Percentiles rank a stretch among this genome's conserved stretches.
Evolutionary conservation across 768 basidiomycete species (phyloP).

Genomic region (Porpolomopsis calyptriformis): DNA sequence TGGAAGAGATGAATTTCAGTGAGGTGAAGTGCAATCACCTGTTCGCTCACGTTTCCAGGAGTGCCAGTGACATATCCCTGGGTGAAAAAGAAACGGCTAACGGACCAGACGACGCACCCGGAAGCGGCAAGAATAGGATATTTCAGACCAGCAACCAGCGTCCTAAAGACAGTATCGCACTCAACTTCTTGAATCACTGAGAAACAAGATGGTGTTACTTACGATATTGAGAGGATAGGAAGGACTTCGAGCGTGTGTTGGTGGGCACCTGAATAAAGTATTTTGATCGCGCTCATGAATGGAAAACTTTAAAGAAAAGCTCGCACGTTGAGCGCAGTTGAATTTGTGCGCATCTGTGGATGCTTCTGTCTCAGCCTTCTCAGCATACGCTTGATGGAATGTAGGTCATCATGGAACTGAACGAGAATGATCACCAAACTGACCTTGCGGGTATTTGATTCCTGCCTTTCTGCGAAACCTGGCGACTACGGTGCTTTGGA

Average conservation of each 20-base stretch:
- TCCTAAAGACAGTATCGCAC: conserved; percentile 19
- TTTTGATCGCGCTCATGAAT: background rate
- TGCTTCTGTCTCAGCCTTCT: conserved; percentile 44
- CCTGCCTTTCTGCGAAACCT: conserved; percentile 41
- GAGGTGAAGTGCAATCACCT: background rate
- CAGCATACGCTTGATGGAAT: conserved; percentile 45
- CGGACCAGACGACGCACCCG: conserved; percentile 28
- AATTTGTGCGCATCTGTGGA: conserved; percentile 44
- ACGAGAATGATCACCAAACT: conserved; percentile 12
- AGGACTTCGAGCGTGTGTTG: conserved; percentile 51
- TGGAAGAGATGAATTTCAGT: too few species aligned
- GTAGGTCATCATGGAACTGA: background rate
- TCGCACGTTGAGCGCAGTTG: conserved; percentile 63
- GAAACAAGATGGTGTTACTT: conserved; percentile 11
- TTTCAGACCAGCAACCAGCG: conserved; percentile 30
- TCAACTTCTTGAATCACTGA: background rate
- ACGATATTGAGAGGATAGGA: conserved; percentile 37
- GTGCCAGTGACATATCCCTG: conserved; percentile 36
- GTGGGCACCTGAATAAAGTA: conserved; percentile 43
- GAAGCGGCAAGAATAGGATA: conserved; percentile 33
- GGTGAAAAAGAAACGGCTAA: conserved; percentile 35
- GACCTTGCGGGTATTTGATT: conserved; percentile 60
- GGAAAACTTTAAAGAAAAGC: background rate
- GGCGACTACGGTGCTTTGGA: conserved; percentile 33
- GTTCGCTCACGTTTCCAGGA: conserved; percentile 27